These are phyloP conservation scores for Phytophthora chlamydospora DNA, from an alignment of 352 stramenopile genomes.

Conservation along the genomic window DNA sequence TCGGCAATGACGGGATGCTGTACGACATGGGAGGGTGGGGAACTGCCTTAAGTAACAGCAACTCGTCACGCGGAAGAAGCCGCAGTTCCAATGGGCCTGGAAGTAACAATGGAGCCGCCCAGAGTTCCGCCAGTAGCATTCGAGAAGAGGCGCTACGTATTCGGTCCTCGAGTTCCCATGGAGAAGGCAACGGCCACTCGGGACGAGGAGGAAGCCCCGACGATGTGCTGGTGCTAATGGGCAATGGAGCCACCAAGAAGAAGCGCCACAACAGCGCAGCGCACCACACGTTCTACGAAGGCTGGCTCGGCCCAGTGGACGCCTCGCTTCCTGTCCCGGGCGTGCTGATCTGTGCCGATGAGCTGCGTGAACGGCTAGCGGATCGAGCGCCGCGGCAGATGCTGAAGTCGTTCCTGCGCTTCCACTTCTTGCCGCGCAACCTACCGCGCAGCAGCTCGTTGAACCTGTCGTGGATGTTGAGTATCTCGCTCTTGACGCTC, in stretches of 20 bases:
- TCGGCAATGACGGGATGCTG: slow-evolving; percentile 42
- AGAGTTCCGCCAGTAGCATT: slow-evolving; percentile 54
- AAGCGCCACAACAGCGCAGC: slow-evolving; percentile 28
- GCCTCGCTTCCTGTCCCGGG: slow-evolving; percentile 73
- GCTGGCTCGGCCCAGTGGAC: slow-evolving; percentile 75
- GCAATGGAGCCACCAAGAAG: slow-evolving; percentile 27
- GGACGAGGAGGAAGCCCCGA: slow-evolving; percentile 33
- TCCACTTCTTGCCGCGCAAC: slow-evolving; percentile 62
- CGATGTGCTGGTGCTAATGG: slow-evolving; percentile 37
- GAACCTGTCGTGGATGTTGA: slow-evolving; percentile 72
- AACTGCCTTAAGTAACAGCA: slow-evolving; percentile 29
- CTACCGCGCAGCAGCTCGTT: slow-evolving; percentile 59
- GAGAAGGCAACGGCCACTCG: slow-evolving; percentile 35
- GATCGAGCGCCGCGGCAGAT: slow-evolving; percentile 47
- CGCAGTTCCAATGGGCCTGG: slow-evolving; percentile 22
- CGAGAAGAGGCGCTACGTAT: slow-evolving; percentile 74
- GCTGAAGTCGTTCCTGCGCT: slow-evolving; percentile 52
- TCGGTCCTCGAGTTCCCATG: slow-evolving; percentile 55
- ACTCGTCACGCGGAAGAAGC: slow-evolving; percentile 24
- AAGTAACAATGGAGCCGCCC: slow-evolving; percentile 10
- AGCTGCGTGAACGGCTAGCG: slow-evolving; percentile 65
- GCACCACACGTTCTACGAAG: slow-evolving; percentile 66
- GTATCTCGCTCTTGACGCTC: slow-evolving; percentile 61
- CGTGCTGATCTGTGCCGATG: slow-evolving; percentile 71
- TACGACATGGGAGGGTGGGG: slow-evolving; percentile 44